phyloP scores from a whole-genome alignment of 2,329 filamentous ascomycete genomes.

The Endothia cerciana region DNA sequence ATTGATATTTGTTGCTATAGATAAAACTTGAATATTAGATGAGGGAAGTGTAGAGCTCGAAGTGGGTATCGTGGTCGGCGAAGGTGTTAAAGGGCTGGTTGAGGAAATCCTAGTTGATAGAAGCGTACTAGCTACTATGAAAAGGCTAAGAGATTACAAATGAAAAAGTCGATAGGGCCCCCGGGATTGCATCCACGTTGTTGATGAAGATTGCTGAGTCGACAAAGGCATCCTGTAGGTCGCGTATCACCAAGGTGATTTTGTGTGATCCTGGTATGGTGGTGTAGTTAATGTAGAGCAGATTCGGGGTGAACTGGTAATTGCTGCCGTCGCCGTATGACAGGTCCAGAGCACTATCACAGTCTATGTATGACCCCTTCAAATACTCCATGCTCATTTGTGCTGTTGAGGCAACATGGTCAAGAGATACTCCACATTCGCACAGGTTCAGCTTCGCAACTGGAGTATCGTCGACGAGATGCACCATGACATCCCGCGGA shows the following conservation, averaged over 20 bases:
- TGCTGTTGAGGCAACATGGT: not conserved
- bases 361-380: not conserved
- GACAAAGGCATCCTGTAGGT: conserved; percentile 4
- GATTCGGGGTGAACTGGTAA: not conserved
- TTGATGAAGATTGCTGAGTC: conserved; percentile 8
- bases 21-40: not conserved
- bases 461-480: not conserved
- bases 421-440: not conserved
- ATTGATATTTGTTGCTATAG: not conserved
- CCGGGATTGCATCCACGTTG: not conserved
- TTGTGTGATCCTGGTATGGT: not conserved
- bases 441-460: not conserved
- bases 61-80: not conserved
- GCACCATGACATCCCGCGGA: not conserved
- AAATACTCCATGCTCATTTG: not conserved
- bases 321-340: not conserved
- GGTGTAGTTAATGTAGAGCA: conserved; percentile 9
- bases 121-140: no score
- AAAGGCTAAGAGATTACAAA: not conserved
- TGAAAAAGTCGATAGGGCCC: not conserved
- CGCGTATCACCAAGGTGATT: not conserved
- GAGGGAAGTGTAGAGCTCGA: not conserved
- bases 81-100: not conserved
- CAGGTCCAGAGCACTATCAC: not conserved
- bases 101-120: not conserved